Conservation (phyloP, 176 grass and related monocot genomes). For the Cenchrus americanus region DNA sequence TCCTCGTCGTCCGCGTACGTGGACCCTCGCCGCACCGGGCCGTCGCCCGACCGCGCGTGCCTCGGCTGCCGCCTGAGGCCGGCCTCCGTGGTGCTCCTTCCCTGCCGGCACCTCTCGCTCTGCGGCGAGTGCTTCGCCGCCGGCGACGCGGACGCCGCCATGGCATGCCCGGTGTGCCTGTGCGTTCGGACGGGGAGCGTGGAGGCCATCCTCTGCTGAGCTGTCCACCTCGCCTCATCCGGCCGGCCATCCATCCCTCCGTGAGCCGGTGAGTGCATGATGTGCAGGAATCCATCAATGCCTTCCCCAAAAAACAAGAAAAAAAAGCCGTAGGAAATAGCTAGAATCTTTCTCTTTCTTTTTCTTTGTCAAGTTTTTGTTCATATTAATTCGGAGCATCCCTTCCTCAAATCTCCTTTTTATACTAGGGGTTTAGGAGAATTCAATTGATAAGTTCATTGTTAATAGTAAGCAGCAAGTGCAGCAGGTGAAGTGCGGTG, state of each 20-base stretch:
- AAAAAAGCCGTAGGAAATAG: background rate
- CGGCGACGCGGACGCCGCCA: slow-evolving; percentile 33
- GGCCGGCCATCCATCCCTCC: background rate
- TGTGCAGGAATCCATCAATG: slow-evolving; percentile 19
- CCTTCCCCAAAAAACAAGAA: background rate
- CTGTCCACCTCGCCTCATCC: background rate
- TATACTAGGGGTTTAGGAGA: slow-evolving; percentile 44
- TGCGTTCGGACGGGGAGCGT: slow-evolving; percentile 78
- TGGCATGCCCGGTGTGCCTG: slow-evolving; percentile 80
- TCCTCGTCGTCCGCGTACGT: slow-evolving; percentile 61
- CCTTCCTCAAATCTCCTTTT: slow-evolving; percentile 30
- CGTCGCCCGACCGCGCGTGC: slow-evolving; percentile 48
- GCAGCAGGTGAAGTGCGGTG: slow-evolving; percentile 12
- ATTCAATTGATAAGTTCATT: slow-evolving; percentile 71
- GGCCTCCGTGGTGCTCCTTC: slow-evolving; percentile 75
- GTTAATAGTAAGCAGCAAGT: slow-evolving; percentile 35
- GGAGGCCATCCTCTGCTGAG: slow-evolving; percentile 69
- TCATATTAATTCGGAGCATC: slow-evolving; percentile 35
- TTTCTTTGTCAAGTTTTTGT: slow-evolving; percentile 9
- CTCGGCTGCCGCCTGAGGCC: slow-evolving; percentile 46
- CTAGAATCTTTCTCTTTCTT: background rate
- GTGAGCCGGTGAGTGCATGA: slow-evolving; percentile 34
- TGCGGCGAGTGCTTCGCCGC: slow-evolving; percentile 71
- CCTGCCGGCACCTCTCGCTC: slow-evolving; percentile 77
- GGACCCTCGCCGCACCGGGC: slow-evolving; percentile 52